Percentiles rank a stretch among this genome's conserved stretches.
Conservation (phyloP, 345 rosid genomes). For the Eucalyptus grandis region DNA sequence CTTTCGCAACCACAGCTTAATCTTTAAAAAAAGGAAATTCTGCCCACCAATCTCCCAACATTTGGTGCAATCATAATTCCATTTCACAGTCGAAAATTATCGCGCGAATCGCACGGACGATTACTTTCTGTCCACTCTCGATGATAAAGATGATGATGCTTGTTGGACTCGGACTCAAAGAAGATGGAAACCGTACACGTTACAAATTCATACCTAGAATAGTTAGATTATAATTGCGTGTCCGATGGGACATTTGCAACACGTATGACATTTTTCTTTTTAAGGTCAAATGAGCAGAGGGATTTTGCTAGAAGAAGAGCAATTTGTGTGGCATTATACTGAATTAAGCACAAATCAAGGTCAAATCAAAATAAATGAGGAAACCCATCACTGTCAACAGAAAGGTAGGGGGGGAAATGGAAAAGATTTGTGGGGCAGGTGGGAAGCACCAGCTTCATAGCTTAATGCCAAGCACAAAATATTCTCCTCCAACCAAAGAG, state of each 20-base stretch:
- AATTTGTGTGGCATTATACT: neutral
- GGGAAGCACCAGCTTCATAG: neutral
- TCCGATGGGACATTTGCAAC: neutral
- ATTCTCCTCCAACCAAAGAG: constrained; percentile 7
- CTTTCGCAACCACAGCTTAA: neutral
- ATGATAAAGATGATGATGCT: neutral
- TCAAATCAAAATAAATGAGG: neutral
- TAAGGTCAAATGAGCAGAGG: neutral
- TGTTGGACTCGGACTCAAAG: neutral
- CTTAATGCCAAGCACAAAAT: constrained; percentile 3
- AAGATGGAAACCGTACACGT: neutral
- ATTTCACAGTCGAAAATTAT: neutral
- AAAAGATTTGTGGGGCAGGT: constrained; percentile 12
- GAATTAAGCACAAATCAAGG: neutral
- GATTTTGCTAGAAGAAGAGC: neutral
- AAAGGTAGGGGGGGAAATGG: neutral
- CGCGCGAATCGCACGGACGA: neutral
- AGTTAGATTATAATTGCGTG: neutral
- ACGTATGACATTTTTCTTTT: neutral
- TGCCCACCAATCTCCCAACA: neutral
- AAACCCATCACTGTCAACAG: neutral
- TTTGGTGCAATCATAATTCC: neutral
- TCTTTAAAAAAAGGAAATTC: neutral
- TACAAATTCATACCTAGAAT: neutral
- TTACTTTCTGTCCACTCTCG: neutral